phyloP scores from a whole-genome alignment of 306 rosid species.

The Vigna reflexopilosa region DNA sequence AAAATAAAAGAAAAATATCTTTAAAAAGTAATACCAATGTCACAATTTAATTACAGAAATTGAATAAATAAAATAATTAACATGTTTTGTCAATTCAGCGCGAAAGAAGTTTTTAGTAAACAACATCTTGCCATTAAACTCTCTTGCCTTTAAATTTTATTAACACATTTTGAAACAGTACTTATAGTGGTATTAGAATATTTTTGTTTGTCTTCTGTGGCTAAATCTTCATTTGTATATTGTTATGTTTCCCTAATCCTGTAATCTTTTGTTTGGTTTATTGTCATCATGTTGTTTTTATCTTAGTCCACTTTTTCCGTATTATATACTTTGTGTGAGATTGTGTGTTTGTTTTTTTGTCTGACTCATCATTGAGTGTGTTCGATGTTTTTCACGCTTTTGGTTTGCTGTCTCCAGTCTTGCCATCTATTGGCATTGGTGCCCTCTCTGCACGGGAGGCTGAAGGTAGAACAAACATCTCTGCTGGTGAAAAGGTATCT shows the following conservation, averaged over 20 bases:
- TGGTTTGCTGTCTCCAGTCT: constrained; percentile 63
- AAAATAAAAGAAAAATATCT: constrained; percentile 8
- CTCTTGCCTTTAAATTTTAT: neutral
- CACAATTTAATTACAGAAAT: constrained; percentile 26
- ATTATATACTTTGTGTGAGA: constrained; percentile 9
- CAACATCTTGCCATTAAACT: constrained; percentile 1
- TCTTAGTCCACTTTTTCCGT: neutral
- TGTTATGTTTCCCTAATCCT: constrained; percentile 3
- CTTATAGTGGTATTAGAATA: neutral
- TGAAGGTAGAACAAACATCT: constrained; percentile 90
- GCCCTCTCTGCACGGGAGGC: constrained; percentile 96
- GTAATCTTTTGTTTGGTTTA: too few relatives aligned
- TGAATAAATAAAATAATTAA: constrained; percentile 8
- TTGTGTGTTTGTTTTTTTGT: constrained; percentile 13
- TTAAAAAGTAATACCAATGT: neutral
- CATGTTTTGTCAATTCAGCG: neutral
- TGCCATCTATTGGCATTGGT: constrained; percentile 94
- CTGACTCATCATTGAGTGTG: constrained; percentile 27
- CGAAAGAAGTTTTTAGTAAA: constrained; percentile 4
- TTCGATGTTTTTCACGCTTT: constrained; percentile 42
- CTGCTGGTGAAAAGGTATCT: constrained; percentile 92
- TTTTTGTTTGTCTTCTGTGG: constrained; percentile 31
- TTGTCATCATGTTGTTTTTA: too few relatives aligned
- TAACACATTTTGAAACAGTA: constrained; percentile 8
- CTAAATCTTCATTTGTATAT: constrained; percentile 25